Conservation (phyloP, 495 filamentous ascomycete genomes). For the Cercophora newfieldiana region DNA sequence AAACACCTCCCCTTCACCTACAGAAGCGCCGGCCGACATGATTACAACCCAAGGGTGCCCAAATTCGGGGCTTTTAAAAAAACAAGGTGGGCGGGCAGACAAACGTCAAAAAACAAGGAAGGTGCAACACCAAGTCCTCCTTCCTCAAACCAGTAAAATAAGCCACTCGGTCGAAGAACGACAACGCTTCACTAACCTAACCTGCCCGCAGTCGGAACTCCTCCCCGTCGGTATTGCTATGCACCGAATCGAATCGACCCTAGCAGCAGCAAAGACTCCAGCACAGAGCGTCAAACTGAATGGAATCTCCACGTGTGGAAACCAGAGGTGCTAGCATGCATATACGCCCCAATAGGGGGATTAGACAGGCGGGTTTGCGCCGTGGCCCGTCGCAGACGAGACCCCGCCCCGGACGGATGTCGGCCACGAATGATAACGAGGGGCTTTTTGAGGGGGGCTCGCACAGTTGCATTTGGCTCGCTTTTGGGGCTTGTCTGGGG, state of each 20-base stretch:
- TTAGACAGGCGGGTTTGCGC: neutral
- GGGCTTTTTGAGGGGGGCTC: too few relatives aligned
- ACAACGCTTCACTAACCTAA: neutral
- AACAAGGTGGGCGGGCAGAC: neutral
- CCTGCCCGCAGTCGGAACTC: neutral
- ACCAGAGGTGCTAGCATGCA: neutral
- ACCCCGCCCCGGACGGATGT: neutral
- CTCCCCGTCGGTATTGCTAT: neutral
- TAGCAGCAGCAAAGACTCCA: neutral
- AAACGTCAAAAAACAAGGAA: neutral
- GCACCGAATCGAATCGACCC: neutral
- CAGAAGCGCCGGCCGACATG: neutral
- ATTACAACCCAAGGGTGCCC: neutral
- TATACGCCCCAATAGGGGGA: neutral
- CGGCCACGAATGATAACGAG: too few relatives aligned
- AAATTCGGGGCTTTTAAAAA: too few relatives aligned
- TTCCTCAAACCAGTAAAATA: too few relatives aligned
- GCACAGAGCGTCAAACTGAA: neutral
- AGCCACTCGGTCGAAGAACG: too few relatives aligned
- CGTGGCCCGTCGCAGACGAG: neutral
- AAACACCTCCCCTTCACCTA: slow-evolving; percentile 7
- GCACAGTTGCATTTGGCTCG: too few relatives aligned
- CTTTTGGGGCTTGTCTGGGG: too few relatives aligned
- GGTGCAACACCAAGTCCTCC: too few relatives aligned
- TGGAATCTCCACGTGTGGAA: neutral